These are phyloP conservation scores for Pascua guehoae DNA, from an alignment of 1,284 basidiomycete species.

Conservation along the genomic window DNA sequence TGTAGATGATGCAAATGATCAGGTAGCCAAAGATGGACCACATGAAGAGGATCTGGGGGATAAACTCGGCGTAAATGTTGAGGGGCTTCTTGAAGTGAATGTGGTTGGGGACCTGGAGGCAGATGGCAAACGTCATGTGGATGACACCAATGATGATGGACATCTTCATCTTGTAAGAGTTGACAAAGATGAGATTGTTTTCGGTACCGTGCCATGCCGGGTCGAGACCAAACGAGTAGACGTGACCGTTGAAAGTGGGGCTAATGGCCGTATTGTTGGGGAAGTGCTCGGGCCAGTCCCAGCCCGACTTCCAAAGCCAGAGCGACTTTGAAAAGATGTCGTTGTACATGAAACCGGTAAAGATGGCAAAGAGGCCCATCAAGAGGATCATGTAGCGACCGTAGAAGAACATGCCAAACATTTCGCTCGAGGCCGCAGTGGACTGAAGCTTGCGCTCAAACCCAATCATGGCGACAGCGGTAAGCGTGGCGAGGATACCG, in stretches of 20 bases:
- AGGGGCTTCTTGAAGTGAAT: slow-evolving; percentile 80
- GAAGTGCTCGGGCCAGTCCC: slow-evolving; percentile 67
- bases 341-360: slow-evolving; percentile 98
- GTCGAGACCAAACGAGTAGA: slow-evolving; percentile 92
- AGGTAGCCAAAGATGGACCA: slow-evolving; percentile 98
- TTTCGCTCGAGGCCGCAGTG: slow-evolving; percentile 66
- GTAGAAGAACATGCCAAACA: slow-evolving; percentile 86
- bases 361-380: slow-evolving; percentile 94
- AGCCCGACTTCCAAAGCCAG: slow-evolving; percentile 83
- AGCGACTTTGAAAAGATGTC: slow-evolving; percentile 96
- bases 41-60: slow-evolving; percentile 96
- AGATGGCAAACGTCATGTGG: slow-evolving; percentile 98
- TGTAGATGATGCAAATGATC: slow-evolving; percentile 91
- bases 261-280: slow-evolving; percentile 49
- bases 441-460: slow-evolving; percentile 77
- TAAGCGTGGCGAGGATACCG: slow-evolving; percentile 74
- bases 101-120: slow-evolving; percentile 92
- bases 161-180: slow-evolving; percentile 99
- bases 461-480: slow-evolving; percentile 79
- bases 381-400: slow-evolving; percentile 97
- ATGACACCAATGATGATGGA: slow-evolving; percentile 94
- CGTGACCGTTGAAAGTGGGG: slow-evolving; percentile 61
- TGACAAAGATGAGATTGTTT: slow-evolving; percentile 89
- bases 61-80: slow-evolving; percentile 89
- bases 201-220: slow-evolving; percentile 93